Base-by-base conservation (phyloP, 768 basidiomycete species). In the Multifurca ochricompacta region DNA sequence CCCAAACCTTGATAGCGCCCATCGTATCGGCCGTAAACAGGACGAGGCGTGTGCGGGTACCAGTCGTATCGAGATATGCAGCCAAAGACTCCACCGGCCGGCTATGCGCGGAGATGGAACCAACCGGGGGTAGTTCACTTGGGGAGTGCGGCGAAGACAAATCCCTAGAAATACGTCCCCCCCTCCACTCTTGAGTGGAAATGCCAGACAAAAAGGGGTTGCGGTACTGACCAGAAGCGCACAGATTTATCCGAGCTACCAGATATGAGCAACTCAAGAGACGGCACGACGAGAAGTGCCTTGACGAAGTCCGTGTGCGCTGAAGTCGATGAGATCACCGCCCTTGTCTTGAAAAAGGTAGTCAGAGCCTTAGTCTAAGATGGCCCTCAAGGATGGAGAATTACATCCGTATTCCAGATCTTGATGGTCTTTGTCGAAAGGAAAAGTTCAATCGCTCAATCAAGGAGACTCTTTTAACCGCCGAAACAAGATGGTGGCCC, bases 271-370 rank as follows among this genome's bases (percentile, higher is more conserved):
- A 97, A 69, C 9, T 73, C 69, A 7, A 83, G 73, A 3, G 76
- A 69, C 3, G 87, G 80, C 19, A 95, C 71, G 43, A 90, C 81
- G 40, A 84, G 75, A 21, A 98, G 70, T 37, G 80, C 73, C 71
- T 98, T 99, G 57, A 99, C 78, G 62, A 99, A 99, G 69, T 99
- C 95, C 0, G 76, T 71, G 65, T 99, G 95, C 2, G 85, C 91
- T 27, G 75, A 68, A 1, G 83, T 88, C 1, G 86, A 82, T 2
- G 81, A 85, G 18, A 94, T 68, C 39, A 82, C 56, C n/a, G 70
- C 66, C 66, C 81, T 88, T 3, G 81, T 84, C 92, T 96, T 67
- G 35, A 39, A 51, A 30, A 27, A 30, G 18, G 34, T 52, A 30
- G 25, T 32, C 36, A 43, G 50, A 35, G 21, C 18, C 18, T 54